These are phyloP conservation scores for Lactarius sanguifluus DNA, from an alignment of 768 basidiomycete genomes.

Conservation along the genomic window DNA sequence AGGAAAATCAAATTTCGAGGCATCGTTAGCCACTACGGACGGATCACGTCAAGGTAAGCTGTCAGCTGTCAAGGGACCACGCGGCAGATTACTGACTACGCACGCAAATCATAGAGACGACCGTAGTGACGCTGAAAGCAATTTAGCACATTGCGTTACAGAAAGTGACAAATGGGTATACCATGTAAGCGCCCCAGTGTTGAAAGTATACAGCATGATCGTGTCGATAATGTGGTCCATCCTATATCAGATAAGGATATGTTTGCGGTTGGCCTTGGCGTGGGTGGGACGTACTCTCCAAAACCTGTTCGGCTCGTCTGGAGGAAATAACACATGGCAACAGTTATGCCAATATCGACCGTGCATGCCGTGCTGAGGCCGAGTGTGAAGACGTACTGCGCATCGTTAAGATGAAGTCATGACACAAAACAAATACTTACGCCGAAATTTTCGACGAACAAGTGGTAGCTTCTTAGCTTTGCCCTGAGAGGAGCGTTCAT, in stretches of 20 bases:
- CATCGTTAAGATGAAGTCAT: neutral
- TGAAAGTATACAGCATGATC: slow-evolving; percentile 25
- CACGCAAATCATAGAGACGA: slow-evolving; percentile 16
- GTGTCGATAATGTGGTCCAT: slow-evolving; percentile 25
- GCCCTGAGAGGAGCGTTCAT: neutral
- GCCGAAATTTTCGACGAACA: slow-evolving; percentile 11
- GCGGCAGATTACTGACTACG: neutral
- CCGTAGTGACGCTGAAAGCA: slow-evolving; percentile 11
- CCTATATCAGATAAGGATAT: neutral
- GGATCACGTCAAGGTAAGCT: neutral
- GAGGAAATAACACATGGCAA: slow-evolving; percentile 22
- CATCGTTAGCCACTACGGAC: slow-evolving; percentile 20
- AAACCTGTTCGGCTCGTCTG: slow-evolving; percentile 24
- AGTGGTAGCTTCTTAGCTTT: slow-evolving; percentile 5
- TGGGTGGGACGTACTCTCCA: neutral
- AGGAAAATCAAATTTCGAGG: slow-evolving; percentile 24
- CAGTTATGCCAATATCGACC: slow-evolving; percentile 15
- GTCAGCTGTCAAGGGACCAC: neutral
- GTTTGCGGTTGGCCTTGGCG: neutral
- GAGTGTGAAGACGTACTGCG: slow-evolving; percentile 25
- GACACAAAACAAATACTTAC: neutral
- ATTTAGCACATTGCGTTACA: neutral
- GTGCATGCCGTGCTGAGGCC: slow-evolving; percentile 19
- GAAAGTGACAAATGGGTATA: neutral
- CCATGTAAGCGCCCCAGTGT: slow-evolving; percentile 25